phyloP scores from a whole-genome alignment of 1,284 basidiomycete genomes.

The Quambalaria eucalypti region DNA sequence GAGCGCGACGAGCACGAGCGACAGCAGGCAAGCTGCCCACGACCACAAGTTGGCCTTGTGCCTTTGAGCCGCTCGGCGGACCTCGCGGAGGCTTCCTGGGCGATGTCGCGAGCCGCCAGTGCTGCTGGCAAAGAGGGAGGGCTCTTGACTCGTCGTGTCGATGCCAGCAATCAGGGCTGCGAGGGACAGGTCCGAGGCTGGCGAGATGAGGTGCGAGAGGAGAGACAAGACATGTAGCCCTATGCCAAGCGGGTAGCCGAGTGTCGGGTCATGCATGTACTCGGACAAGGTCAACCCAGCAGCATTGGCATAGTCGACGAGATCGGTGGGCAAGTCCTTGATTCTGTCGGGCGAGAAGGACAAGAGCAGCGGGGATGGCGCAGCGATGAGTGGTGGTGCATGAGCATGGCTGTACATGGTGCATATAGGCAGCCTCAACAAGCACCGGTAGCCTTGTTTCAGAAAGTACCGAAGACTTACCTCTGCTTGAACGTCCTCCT shows the following conservation, averaged over 20 bases:
- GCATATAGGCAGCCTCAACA: not conserved
- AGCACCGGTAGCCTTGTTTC: no score
- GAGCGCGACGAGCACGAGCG: conserved; percentile 11
- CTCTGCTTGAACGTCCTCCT: conserved; percentile 4
- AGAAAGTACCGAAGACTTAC: no score
- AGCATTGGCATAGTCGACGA: not conserved
- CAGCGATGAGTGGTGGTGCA: no score
- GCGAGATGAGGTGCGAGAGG: conserved; percentile 17
- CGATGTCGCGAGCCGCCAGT: conserved; percentile 11
- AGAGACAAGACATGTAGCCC: conserved; percentile 15
- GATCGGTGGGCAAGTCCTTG: not conserved
- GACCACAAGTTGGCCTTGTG: not conserved
- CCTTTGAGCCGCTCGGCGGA: not conserved
- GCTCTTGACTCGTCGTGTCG: conserved; percentile 15
- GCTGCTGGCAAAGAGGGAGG: conserved; percentile 16
- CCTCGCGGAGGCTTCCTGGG: not conserved
- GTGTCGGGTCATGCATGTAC: conserved; percentile 1
- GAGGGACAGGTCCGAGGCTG: conserved; percentile 15
- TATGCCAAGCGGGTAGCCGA: conserved; percentile 18
- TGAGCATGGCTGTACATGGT: not conserved
- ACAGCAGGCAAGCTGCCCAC: conserved; percentile 9
- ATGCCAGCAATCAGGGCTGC: conserved; percentile 17
- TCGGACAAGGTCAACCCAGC: not conserved
- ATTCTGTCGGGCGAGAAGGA: not conserved
- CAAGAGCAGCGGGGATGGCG: no score